These are phyloP conservation scores for Marsdenia floribunda DNA, from an alignment of 257 asterid genomes.

Conservation along the genomic window DNA sequence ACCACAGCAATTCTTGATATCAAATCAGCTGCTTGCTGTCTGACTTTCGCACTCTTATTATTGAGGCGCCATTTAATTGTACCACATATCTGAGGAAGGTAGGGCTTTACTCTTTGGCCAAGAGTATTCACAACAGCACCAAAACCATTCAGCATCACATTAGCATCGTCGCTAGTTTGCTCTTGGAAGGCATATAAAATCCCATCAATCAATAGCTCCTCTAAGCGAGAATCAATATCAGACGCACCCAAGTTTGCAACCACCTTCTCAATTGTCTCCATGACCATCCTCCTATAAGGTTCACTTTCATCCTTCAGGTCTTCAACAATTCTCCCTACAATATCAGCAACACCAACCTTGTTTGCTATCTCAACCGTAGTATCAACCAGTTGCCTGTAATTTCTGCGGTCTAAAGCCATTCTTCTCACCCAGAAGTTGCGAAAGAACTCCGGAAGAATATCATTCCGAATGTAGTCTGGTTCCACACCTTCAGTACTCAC, in stretches of 20 bases:
- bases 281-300: conserved; percentile 91
- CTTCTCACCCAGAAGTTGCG: conserved; percentile 90
- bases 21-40: conserved; percentile 89
- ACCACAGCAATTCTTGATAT: conserved; percentile 88
- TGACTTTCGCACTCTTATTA: conserved; percentile 87
- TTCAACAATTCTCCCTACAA: conserved; percentile 83
- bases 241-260: conserved; percentile 87
- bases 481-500: conserved; percentile 96
- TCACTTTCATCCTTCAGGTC: conserved; percentile 89
- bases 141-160: conserved; percentile 90
- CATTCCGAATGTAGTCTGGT: conserved; percentile 69
- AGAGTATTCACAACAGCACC: conserved; percentile 92
- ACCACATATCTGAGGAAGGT: conserved; percentile 94
- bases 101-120: conserved; percentile 80
- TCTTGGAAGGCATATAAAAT: conserved; percentile 89
- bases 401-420: conserved; percentile 91
- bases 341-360: conserved; percentile 87
- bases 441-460: conserved; percentile 88
- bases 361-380: conserved; percentile 90
- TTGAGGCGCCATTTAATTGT: conserved; percentile 88
- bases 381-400: conserved; percentile 82
- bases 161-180: conserved; percentile 92
- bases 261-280: conserved; percentile 95
- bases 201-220: conserved; percentile 81
- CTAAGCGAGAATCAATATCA: conserved; percentile 80